phyloP scores from a whole-genome alignment of 768 basidiomycete genomes.

The Tricholoma furcatifolium region DNA sequence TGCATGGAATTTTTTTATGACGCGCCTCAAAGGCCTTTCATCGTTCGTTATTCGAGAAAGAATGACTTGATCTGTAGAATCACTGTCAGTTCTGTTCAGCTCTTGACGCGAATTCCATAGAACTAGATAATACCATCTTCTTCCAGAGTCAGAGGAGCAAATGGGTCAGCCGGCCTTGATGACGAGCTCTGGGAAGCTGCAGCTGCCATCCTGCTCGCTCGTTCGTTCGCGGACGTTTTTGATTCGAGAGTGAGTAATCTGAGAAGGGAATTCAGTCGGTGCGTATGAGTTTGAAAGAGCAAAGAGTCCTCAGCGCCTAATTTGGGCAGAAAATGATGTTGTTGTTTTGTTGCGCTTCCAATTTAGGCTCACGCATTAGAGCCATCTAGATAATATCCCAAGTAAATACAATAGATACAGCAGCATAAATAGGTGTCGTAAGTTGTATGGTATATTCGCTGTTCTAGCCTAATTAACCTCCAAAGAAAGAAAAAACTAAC shows the following conservation, averaged over 20 bases:
- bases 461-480: background rate
- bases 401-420: too few species aligned
- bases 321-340: background rate
- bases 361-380: too few species aligned
- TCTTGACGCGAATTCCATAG: slow-evolving; percentile 3
- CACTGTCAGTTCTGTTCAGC: slow-evolving; percentile 26
- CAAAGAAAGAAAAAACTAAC: background rate
- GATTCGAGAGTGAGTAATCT: background rate
- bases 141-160: slow-evolving; percentile 52
- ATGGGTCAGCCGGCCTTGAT: slow-evolving; percentile 23
- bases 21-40: slow-evolving; percentile 72
- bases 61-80: slow-evolving; percentile 67
- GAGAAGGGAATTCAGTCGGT: background rate
- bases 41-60: slow-evolving; percentile 81
- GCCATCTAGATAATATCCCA: too few species aligned
- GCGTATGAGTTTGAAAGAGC: background rate
- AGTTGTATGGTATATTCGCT: slow-evolving; percentile 1
- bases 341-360: too few species aligned
- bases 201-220: slow-evolving; percentile 9
- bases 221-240: too few species aligned
- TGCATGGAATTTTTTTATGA: slow-evolving; percentile 79
- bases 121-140: slow-evolving; percentile 53
- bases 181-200: slow-evolving; percentile 17
- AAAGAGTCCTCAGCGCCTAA: background rate
- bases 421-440: background rate